Conservation (phyloP, 192 early-diverging fungal genomes). For the Podila epicladia region DNA sequence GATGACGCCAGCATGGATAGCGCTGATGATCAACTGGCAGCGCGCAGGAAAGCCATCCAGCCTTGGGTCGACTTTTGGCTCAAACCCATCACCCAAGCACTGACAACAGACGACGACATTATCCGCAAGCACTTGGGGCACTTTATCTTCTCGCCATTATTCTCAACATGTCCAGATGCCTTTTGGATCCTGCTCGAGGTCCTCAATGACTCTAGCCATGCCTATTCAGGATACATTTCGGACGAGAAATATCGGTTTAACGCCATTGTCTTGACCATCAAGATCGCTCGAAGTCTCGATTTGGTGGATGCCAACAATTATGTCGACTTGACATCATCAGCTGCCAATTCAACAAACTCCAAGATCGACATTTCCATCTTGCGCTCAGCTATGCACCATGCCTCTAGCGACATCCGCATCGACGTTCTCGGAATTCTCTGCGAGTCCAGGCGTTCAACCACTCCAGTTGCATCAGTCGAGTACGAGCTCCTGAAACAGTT, state of each 20-base stretch:
- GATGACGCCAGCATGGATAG: background rate
- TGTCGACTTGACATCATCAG: constrained; percentile 18
- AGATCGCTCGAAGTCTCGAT: constrained; percentile 65
- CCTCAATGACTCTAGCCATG: constrained; percentile 25
- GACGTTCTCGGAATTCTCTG: constrained; percentile 86
- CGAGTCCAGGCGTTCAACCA: constrained; percentile 76
- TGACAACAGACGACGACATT: constrained; percentile 59
- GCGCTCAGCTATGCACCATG: constrained; percentile 73
- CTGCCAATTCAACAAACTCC: background rate
- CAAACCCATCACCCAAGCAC: constrained; percentile 59
- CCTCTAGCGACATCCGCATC: constrained; percentile 75
- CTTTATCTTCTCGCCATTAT: constrained; percentile 61
- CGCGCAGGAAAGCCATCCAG: constrained; percentile 33
- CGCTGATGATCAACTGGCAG: background rate
- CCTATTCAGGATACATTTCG: constrained; percentile 30
- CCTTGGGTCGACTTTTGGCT: constrained; percentile 67
- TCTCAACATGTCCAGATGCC: constrained; percentile 56
- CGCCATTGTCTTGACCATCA: constrained; percentile 68
- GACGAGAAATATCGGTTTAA: constrained; percentile 61
- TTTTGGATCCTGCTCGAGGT: constrained; percentile 58
- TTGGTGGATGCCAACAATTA: constrained; percentile 60
- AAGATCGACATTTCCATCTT: constrained; percentile 61
- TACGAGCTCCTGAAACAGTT: constrained; percentile 72
- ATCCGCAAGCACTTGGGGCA: constrained; percentile 67
- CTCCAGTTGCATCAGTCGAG: constrained; percentile 69